These are phyloP conservation scores for Leccinellum albellum DNA, from an alignment of 768 basidiomycete species.

Conservation along the genomic window DNA sequence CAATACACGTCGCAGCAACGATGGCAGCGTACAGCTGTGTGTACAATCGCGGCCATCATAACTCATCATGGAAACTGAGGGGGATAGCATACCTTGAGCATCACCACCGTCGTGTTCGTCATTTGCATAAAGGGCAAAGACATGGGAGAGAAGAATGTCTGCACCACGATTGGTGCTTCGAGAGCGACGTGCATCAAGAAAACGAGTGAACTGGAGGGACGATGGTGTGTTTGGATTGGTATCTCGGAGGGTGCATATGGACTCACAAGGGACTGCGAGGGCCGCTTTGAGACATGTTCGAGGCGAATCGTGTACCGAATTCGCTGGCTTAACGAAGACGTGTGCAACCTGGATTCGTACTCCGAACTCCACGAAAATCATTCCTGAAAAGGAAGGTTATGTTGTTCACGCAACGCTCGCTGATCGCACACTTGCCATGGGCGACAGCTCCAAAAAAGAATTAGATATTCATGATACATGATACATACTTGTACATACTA, in stretches of 20 bases:
- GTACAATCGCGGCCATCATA: background rate
- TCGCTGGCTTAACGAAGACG: background rate
- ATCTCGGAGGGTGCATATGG: background rate
- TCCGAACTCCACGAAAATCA: slow-evolving; percentile 28
- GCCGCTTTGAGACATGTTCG: slow-evolving; percentile 14
- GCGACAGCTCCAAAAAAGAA: background rate
- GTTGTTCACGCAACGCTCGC: background rate
- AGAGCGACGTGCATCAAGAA: slow-evolving; percentile 80
- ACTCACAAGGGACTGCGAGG: slow-evolving; percentile 43
- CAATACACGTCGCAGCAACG: slow-evolving; percentile 56
- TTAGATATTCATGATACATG: slow-evolving; percentile 11
- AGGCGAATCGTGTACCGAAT: background rate
- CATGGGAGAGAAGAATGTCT: slow-evolving; percentile 63
- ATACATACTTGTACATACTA: slow-evolving; percentile 1
- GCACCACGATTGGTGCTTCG: slow-evolving; percentile 73
- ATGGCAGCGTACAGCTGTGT: slow-evolving; percentile 68
- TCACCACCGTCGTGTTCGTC: slow-evolving; percentile 75
- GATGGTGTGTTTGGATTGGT: background rate
- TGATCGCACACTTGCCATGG: background rate
- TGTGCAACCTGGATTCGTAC: slow-evolving; percentile 11
- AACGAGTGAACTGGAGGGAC: slow-evolving; percentile 47
- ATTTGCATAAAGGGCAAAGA: slow-evolving; percentile 72
- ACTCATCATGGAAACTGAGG: background rate
- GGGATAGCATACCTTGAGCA: slow-evolving; percentile 57
- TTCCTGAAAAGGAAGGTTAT: slow-evolving; percentile 13